phyloP scores from a whole-genome alignment of 192 early-diverging fungal species.

The Coemansia sp. region DNA sequence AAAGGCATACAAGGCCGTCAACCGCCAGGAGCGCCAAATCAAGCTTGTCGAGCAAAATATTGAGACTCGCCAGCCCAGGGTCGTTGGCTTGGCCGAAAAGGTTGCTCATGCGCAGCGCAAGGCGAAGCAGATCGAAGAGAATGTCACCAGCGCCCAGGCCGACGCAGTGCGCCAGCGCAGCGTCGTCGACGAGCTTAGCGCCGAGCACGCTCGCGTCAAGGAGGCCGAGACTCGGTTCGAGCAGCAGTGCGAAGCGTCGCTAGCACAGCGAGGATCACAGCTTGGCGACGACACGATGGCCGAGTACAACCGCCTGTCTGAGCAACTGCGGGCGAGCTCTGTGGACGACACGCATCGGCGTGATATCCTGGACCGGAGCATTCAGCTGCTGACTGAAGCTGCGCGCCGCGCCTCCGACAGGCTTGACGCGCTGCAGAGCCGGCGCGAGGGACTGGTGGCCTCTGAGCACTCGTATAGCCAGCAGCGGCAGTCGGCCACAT shows the following conservation, averaged over 20 bases:
- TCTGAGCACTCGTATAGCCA: conserved; percentile 48
- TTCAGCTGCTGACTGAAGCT: conserved; percentile 63
- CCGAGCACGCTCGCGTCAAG: conserved; percentile 59
- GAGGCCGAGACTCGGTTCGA: conserved; percentile 61
- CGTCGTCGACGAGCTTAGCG: conserved; percentile 58
- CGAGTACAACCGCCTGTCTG: conserved; percentile 67
- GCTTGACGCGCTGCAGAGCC: conserved; percentile 53
- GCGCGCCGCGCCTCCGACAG: conserved; percentile 63
- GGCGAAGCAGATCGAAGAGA: conserved; percentile 62
- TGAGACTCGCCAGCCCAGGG: conserved; percentile 59
- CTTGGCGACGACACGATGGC: conserved; percentile 50
- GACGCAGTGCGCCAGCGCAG: conserved; percentile 62
- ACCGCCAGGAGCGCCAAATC: conserved; percentile 74
- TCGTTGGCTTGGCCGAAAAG: conserved; percentile 69
- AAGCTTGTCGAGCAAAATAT: conserved; percentile 74
- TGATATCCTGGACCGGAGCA: conserved; percentile 67
- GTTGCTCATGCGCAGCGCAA: conserved; percentile 72
- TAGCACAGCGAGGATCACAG: conserved; percentile 30
- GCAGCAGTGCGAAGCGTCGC: conserved; percentile 41
- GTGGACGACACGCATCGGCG: conserved; percentile 72
- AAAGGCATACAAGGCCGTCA: conserved; percentile 68
- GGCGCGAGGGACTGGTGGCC: conserved; percentile 35
- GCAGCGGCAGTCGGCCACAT: conserved; percentile 37
- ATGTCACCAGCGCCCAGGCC: conserved; percentile 54
- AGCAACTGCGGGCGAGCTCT: conserved; percentile 68